Conservation (phyloP, 208 protist species). For the Crithidia fasciculata region DNA sequence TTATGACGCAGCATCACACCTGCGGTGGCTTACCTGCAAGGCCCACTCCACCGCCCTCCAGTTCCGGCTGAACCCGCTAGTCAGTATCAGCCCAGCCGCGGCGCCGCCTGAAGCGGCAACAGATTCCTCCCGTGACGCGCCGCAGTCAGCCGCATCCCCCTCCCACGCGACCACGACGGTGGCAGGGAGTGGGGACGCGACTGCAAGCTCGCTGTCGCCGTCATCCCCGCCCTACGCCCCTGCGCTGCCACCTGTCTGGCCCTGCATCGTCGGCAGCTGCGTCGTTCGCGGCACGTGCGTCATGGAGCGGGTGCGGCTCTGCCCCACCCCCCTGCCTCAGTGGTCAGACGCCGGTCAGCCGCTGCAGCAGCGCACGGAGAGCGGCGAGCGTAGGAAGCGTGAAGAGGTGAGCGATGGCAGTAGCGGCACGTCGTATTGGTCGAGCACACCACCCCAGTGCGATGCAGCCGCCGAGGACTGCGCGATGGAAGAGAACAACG, state of each 20-base stretch:
- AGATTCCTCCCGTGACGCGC: too few species aligned
- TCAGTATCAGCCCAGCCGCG: neutral
- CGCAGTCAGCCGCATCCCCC: too few species aligned
- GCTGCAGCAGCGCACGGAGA: too few species aligned
- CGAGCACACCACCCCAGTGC: too few species aligned
- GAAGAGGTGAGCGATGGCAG: too few species aligned
- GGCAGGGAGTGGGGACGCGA: too few species aligned
- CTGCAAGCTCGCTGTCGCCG: neutral
- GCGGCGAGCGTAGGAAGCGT: too few species aligned
- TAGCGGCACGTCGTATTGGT: too few species aligned
- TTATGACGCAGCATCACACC: neutral
- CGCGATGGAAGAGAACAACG: too few species aligned
- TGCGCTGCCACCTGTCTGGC: conserved; percentile 12
- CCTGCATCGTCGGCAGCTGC: conserved; percentile 20
- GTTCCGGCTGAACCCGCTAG: conserved; percentile 12
- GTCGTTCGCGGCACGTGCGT: conserved; percentile 26
- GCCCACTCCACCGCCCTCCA: conserved; percentile 2
- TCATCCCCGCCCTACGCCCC: neutral
- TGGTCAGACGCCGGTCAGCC: neutral
- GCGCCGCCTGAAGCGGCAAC: too few species aligned
- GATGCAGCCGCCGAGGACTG: too few species aligned
- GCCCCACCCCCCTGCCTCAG: neutral
- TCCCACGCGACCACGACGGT: too few species aligned
- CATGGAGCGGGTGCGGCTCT: conserved; percentile 27
- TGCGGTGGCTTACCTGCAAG: conserved; percentile 15